Base-by-base conservation (phyloP, 2,329 filamentous ascomycete species). In the Diplodia sapinea region DNA sequence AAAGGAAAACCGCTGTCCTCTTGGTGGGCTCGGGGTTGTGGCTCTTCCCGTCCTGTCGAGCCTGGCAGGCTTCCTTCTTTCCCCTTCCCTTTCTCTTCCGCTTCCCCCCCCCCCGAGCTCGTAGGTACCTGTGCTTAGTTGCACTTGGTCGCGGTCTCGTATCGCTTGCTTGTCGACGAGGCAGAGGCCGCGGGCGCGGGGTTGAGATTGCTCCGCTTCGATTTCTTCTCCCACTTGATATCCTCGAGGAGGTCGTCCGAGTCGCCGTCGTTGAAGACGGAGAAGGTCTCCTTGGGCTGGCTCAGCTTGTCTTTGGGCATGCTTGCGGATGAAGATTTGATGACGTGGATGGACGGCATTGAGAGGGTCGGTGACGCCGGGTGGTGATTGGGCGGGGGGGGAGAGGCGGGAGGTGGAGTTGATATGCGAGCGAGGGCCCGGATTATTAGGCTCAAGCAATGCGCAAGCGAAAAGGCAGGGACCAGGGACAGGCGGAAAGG, bases 181-280 rank as follows among this genome's bases (percentile, higher is more conserved):
- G 43, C 11, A 1, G 43, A 47, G n/a, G 43, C 6, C 5, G 17
- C 6, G 2, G 43, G 17, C 5, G 43, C 43, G 6, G 17, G 43
- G n/a, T n/a, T 47, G 43, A 47, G 43, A 47, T 47, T 47, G n/a
- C 17, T 20, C n/a, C 43, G 43, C 7, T 52, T 47, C 1, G 43
- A 3, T 43, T 63, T 63, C 59, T 63, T 63, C 31, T 63, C 59
- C 31, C 50, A 51, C 47, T 63, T 63, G 17, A 63, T n/a, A 29
- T 63, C 59, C 47, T 63, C 59, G 31, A 63, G 59, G 4, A 63
- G 43, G 47, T 63, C 59, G 59, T 63, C 59, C 29, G 59, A 63
- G 47, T 63, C 59, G 59, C 59, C 59, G 47, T 63, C 59, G 47
- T 63, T 63, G 59, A 63, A 63, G 59, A 63, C 59, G 12, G 59